Evolutionary conservation across 1,139 yeast species (phyloP), one percentile per base, ranked within the genome.

Genomic region (Hyphopichia khmerensis): DNA sequence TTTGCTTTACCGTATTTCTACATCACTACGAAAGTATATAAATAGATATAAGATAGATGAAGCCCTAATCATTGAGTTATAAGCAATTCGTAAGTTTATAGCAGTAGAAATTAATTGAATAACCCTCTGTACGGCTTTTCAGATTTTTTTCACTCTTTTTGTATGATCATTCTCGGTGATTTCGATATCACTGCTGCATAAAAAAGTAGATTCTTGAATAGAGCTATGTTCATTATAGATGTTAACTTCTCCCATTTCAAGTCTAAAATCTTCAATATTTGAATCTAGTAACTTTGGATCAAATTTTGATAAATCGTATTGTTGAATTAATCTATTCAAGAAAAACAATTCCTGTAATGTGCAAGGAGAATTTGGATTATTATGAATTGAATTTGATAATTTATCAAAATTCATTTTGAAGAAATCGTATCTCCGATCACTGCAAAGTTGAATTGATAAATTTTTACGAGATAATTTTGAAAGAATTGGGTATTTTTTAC

Each of bases 261-360:
- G 13, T 26, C 40, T 16, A 39, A 39, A 57, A 17, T 57, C 50
- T 40, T 56, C 59, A n/a, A 59, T 57, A 44, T 57, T 57, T n/a
- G 38, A 36, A 26, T 45, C 55, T 21, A 43, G 34, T 9, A 45
- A 46, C 26, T 46, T 52, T 5, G 59, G 58, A 45, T 59, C 56
- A 47, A 61, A 57, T 8, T 42, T 23, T 15, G 46, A 39, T 34
- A 62, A 41, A 45, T 62, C 63, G 40, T 54, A 52, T 15, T 46
- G 47, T 39, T 44, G 48, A n/a, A 56, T 45, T 29, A 62, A 44
- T 19, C 47, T 42, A 39, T 61, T 52, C 24, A 62, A 46, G 39
- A 55, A 58, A 40, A 56, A 59, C 14, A 56, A 41, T 13, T 52
- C 49, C 36, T 60, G 58, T 23, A 59, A 47, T 13, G 51, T 55